Evolutionary conservation across 2,329 filamentous ascomycete species (phyloP).

Genomic region (Aspergillus floridensis): DNA sequence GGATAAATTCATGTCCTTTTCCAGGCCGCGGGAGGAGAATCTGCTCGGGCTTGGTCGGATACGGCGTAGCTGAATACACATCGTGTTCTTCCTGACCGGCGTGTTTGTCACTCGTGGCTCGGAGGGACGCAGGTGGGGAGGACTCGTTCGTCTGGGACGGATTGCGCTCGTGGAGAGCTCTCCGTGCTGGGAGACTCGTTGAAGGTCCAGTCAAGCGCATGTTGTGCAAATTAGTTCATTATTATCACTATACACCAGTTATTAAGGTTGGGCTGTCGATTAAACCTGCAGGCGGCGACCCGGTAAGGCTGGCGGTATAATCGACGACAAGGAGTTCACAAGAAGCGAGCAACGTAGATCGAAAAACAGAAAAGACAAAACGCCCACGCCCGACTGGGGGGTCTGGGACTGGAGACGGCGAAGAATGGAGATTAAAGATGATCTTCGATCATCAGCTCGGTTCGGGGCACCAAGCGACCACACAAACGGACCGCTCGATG

Average conservation of each 20-base stretch:
- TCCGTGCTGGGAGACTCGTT: constrained; percentile 36
- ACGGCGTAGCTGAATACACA: constrained; percentile 44
- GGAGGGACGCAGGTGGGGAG: constrained; percentile 37
- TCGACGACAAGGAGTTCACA: constrained; percentile 9
- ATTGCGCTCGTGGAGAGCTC: constrained; percentile 47
- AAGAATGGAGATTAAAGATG: constrained; percentile 8
- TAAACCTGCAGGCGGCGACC: constrained; percentile 5
- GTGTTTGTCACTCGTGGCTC: constrained; percentile 33
- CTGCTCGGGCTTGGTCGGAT: constrained; percentile 49
- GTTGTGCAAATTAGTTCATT: constrained; percentile 33
- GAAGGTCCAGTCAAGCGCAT: constrained; percentile 35
- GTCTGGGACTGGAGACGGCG: constrained; percentile 5
- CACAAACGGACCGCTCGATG: constrained; percentile 6
- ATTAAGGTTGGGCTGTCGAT: constrained; percentile 7
- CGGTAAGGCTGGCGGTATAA: constrained; percentile 2
- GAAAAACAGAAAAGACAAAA: background rate
- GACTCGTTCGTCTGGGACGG: constrained; percentile 47
- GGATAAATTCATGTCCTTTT: constrained; percentile 36
- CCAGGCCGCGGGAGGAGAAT: constrained; percentile 43
- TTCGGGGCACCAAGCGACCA: constrained; percentile 1
- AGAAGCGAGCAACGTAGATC: background rate
- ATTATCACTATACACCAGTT: constrained; percentile 25
- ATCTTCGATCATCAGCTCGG: constrained; percentile 11
- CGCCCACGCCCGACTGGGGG: constrained; percentile 9
- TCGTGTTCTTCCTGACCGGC: constrained; percentile 33